These are phyloP conservation scores for Pholiota microspora DNA, from an alignment of 768 basidiomycete species.

Conservation along the genomic window DNA sequence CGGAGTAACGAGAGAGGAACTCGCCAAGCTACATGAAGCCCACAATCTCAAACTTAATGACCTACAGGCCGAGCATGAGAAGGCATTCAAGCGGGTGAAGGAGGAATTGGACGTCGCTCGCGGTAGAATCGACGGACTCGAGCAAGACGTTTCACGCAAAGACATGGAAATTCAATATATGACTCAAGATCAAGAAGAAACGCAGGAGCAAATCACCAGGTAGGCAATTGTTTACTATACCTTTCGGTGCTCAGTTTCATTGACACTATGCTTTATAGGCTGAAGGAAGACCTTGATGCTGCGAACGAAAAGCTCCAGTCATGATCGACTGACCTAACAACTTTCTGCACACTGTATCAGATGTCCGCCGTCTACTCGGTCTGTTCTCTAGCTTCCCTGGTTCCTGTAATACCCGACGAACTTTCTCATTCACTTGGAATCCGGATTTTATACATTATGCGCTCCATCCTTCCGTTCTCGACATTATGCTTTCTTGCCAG, in stretches of 20 bases:
- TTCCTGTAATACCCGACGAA: constrained; percentile 12
- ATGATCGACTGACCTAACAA: neutral
- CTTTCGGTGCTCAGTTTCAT: constrained; percentile 37
- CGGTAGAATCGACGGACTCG: constrained; percentile 48
- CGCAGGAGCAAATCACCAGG: constrained; percentile 71
- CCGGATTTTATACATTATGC: constrained; percentile 12
- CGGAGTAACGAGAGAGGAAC: constrained; percentile 71
- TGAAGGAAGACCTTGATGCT: constrained; percentile 64
- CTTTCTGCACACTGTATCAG: too few relatives aligned
- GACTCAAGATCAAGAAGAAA: constrained; percentile 79
- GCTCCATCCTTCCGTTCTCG: neutral
- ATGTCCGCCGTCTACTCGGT: neutral
- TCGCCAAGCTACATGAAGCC: constrained; percentile 77
- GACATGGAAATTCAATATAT: constrained; percentile 80
- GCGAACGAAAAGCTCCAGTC: constrained; percentile 37
- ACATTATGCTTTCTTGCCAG: constrained; percentile 2
- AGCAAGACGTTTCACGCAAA: constrained; percentile 64
- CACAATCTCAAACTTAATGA: constrained; percentile 82
- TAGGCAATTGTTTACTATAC: constrained; percentile 41
- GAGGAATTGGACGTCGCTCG: constrained; percentile 57
- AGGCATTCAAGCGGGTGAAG: constrained; percentile 47
- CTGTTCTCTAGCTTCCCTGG: neutral
- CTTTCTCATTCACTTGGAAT: constrained; percentile 9
- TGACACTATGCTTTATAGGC: constrained; percentile 40
- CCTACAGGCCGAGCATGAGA: constrained; percentile 65